Evolutionary conservation across 148 eudicot species (phyloP), one percentile per base, ranked within the genome.

Genomic region (Euryodendron excelsum): DNA sequence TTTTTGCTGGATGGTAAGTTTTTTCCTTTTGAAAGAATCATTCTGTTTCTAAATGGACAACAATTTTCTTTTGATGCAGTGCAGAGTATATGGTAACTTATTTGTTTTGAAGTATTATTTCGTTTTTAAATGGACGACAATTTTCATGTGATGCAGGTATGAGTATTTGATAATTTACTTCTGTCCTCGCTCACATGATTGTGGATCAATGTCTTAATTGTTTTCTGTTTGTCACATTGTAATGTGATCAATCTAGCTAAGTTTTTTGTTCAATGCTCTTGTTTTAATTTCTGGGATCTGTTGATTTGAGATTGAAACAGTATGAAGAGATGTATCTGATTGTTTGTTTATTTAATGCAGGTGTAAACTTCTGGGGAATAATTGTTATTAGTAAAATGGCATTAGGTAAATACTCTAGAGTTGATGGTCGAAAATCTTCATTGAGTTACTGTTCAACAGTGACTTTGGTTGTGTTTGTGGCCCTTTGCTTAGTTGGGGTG

Each of bases 401-500:
- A 14, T 33, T 77, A 80, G 94, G 91, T 52, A 90, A 85, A 68
- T 89, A 92, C 82, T 81, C 90, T n/a, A 87, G 94, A 44, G 76
- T 89, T 39, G 97, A 92, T 77, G 94, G 90, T 55, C 83, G 85
- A 77, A 92, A 88, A 76, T 82, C 97, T 13, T 80, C 91, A 15
- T 84, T 88, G 30, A 84, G 78, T 82, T 87, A 85, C 69, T 92
- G 97, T 75, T 92, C 94, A 12, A 86, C 94, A 2, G 88, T 86
- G 53, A 85, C 86, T 64, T 55, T 90, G 34, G 92, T 89, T 30
- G 91, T 85, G 34, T 92, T 92, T 60, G 91, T 92, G 55, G 92
- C 90, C 65, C 87, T 92, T 75, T 89, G 92, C 79, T 80, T 92
- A 71, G 92, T 90, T 58, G 97, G 97, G 59, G 88, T 92, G 73